Evolutionary conservation across 2,329 filamentous ascomycete species (phyloP).

Genomic region (Botrytis pseudocinerea): DNA sequence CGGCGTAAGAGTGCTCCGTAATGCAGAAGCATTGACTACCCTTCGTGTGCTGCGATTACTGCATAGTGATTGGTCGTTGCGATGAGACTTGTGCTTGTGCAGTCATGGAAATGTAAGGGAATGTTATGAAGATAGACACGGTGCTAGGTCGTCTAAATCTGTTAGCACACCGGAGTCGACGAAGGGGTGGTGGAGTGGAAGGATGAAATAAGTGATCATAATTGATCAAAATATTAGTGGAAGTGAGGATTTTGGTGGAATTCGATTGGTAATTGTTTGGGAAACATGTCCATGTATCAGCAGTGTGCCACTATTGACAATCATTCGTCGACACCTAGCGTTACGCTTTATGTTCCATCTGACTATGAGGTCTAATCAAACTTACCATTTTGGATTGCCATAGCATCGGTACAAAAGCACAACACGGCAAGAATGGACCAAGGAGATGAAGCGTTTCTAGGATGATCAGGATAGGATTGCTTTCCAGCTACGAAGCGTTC

Average conservation of each 20-base stretch:
- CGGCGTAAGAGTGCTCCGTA: conserved; percentile 19
- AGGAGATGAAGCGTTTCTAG: conserved; percentile 14
- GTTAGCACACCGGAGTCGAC: background rate
- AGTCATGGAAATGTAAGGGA: conserved; percentile 6
- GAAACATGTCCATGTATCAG: conserved; percentile 4
- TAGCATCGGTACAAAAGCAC: conserved; percentile 9
- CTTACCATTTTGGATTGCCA: conserved; percentile 3
- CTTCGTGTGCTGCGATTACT: background rate
- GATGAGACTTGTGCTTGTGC: conserved; percentile 21
- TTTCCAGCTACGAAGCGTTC: conserved; percentile 3
- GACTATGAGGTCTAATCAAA: conserved; percentile 16
- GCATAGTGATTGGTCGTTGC: conserved; percentile 15
- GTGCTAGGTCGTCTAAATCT: conserved; percentile 8
- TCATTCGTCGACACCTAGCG: conserved; percentile 4
- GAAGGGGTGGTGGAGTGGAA: conserved; percentile 4
- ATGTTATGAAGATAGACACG: conserved; percentile 19
- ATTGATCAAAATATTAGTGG: background rate
- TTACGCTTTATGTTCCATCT: conserved; percentile 11
- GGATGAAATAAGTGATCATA: conserved; percentile 7
- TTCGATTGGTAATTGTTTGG: background rate
- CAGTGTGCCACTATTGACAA: conserved; percentile 12
- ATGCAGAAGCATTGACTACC: conserved; percentile 16
- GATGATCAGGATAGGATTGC: conserved; percentile 4
- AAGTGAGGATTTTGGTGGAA: background rate
- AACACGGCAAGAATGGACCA: conserved; percentile 17